These are phyloP conservation scores for Chrysophaeum taylorii DNA, from an alignment of 352 stramenopile species.

Conservation along the genomic window DNA sequence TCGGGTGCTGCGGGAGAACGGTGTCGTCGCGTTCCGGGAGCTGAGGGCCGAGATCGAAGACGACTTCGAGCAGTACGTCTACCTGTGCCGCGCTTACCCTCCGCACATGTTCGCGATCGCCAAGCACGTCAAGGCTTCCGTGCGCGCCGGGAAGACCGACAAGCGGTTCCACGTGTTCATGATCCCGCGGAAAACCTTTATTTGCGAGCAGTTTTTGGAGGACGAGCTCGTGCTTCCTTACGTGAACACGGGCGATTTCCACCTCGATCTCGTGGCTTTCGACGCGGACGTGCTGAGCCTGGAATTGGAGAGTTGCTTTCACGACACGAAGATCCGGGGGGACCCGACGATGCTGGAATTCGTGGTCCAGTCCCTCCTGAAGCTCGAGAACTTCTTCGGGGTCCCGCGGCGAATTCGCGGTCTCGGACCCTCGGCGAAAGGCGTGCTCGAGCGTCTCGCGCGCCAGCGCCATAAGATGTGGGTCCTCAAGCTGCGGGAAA, in stretches of 20 bases:
- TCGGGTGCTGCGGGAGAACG: slow-evolving; percentile 51
- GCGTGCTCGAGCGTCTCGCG: slow-evolving; percentile 56
- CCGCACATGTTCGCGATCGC: slow-evolving; percentile 61
- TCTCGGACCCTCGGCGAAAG: slow-evolving; percentile 73
- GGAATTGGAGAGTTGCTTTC: slow-evolving; percentile 72
- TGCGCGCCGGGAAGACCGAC: slow-evolving; percentile 26
- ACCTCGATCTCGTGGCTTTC: slow-evolving; percentile 84
- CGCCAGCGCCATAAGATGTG: slow-evolving; percentile 49
- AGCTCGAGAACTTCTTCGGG: slow-evolving; percentile 80
- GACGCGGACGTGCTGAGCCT: slow-evolving; percentile 85
- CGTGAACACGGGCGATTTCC: slow-evolving; percentile 71
- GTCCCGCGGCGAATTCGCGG: slow-evolving; percentile 84
- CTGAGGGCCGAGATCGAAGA: slow-evolving; percentile 36
- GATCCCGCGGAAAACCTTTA: slow-evolving; percentile 69
- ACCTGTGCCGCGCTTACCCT: slow-evolving; percentile 64
- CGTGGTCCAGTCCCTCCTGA: slow-evolving; percentile 70
- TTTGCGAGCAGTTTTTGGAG: slow-evolving; percentile 76
- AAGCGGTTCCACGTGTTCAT: slow-evolving; percentile 74
- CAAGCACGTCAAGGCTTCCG: slow-evolving; percentile 44
- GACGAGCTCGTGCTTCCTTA: slow-evolving; percentile 71
- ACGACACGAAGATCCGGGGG: slow-evolving; percentile 68
- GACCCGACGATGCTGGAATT: slow-evolving; percentile 73
- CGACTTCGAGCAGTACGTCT: slow-evolving; percentile 63
- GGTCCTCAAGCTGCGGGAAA: slow-evolving; percentile 75
- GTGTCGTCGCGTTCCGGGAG: slow-evolving; percentile 64